A percentile compares a stretch with the other conserved stretches of the same genome.
These are phyloP conservation scores for Aspergillus hiratsukae DNA, from an alignment of 2,329 filamentous ascomycete species.

Conservation along the genomic window DNA sequence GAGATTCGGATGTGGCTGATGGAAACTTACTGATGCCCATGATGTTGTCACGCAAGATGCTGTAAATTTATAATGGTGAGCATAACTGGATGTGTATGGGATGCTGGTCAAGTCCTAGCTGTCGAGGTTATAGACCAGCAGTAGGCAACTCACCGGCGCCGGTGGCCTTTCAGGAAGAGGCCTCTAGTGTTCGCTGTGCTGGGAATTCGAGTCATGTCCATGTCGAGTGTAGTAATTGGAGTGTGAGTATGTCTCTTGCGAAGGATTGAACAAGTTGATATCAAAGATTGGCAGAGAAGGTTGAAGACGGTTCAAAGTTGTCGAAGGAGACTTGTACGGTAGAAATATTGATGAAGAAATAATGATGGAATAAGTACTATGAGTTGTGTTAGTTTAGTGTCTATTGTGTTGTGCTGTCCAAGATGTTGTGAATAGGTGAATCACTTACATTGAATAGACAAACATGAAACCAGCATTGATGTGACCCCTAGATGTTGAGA, in stretches of 20 bases:
- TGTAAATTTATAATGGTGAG: background rate
- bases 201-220: background rate
- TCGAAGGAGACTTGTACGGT: background rate
- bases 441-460: background rate
- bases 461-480: background rate
- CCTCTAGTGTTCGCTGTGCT: background rate
- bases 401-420: background rate
- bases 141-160: background rate
- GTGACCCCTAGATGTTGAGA: background rate
- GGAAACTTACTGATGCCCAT: background rate
- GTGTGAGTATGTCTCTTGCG: background rate
- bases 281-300: background rate
- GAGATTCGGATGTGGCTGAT: background rate
- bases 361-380: background rate
- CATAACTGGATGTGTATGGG: conserved; percentile 15
- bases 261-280: background rate
- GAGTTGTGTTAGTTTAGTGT: background rate
- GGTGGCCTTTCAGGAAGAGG: background rate
- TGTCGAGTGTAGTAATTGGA: background rate
- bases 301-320: background rate
- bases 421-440: background rate
- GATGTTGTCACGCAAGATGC: background rate
- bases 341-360: background rate
- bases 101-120: conserved; percentile 25
- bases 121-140: background rate